These are phyloP conservation scores for Botryobasidium botryosum DNA, from an alignment of 768 basidiomycete genomes.

Conservation along the genomic window DNA sequence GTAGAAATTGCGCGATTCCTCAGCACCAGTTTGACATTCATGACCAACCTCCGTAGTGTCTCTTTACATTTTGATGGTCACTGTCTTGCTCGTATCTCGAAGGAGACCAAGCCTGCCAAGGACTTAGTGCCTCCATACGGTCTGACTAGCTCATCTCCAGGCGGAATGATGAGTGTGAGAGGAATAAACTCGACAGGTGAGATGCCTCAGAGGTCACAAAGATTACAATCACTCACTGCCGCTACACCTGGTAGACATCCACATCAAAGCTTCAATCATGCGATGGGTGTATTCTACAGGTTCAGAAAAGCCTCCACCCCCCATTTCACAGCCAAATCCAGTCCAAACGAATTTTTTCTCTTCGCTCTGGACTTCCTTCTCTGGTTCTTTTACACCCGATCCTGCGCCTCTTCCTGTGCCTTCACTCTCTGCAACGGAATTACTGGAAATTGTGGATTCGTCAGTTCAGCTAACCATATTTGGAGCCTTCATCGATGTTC, in stretches of 20 bases:
- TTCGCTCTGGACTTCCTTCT: slow-evolving; percentile 24
- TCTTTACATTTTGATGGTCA: slow-evolving; percentile 71
- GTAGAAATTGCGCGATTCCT: slow-evolving; percentile 86
- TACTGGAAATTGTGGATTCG: slow-evolving; percentile 28
- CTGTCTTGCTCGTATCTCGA: slow-evolving; percentile 47
- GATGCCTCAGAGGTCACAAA: slow-evolving; percentile 1
- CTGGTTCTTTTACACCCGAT: slow-evolving; percentile 18
- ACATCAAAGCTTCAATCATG: slow-evolving; percentile 70
- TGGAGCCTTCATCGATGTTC: slow-evolving; percentile 47
- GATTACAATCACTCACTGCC: slow-evolving; percentile 5
- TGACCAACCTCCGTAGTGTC: slow-evolving; percentile 58
- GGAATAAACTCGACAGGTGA: slow-evolving; percentile 37
- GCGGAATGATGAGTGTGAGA: slow-evolving; percentile 49
- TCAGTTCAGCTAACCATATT: slow-evolving; percentile 47
- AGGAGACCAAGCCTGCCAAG: slow-evolving; percentile 37
- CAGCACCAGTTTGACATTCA: slow-evolving; percentile 84
- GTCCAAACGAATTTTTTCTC: slow-evolving; percentile 23
- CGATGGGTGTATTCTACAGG: slow-evolving; percentile 57
- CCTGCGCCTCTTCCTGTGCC: slow-evolving; percentile 23
- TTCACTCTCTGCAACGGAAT: slow-evolving; percentile 13
- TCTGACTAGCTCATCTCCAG: slow-evolving; percentile 37
- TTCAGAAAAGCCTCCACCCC: slow-evolving; percentile 37
- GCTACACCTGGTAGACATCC: slow-evolving; percentile 32
- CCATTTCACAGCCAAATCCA: no score
- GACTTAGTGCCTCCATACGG: slow-evolving; percentile 36